Evolutionary conservation across 1,284 basidiomycete species (phyloP).

Genomic region (Irpex lacteus): DNA sequence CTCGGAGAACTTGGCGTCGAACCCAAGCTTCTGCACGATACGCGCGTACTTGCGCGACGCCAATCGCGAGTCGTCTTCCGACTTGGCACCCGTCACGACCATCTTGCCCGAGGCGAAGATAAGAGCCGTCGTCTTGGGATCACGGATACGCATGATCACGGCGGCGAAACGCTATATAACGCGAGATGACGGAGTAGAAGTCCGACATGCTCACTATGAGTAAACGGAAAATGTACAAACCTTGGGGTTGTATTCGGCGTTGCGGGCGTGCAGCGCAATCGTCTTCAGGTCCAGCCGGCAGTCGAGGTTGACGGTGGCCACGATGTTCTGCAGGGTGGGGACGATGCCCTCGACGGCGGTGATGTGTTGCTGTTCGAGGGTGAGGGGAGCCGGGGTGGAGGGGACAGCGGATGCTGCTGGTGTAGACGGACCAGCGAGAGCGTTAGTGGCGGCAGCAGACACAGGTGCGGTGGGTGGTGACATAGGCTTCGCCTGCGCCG

Average conservation of each 20-base stretch:
- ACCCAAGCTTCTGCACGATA: conserved; percentile 99
- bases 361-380: conserved; percentile 87
- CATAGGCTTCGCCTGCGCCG: conserved; percentile 19
- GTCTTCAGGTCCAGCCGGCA: conserved; percentile 98
- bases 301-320: conserved; percentile 98
- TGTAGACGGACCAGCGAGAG: conserved; percentile 49
- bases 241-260: conserved; percentile 99
- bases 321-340: conserved; percentile 96
- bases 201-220: conserved; percentile 57
- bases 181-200: conserved; percentile 49
- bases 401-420: conserved; percentile 46
- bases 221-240: conserved; percentile 61
- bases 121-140: conserved; percentile 98
- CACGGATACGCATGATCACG: conserved; percentile 99
- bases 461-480: conserved; percentile 24
- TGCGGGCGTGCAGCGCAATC: conserved; percentile 95
- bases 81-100: conserved; percentile 99
- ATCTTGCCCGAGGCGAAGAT: conserved; percentile 99
- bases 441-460: conserved; percentile 21
- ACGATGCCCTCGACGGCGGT: conserved; percentile 94
- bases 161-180: conserved; percentile 93
- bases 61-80: conserved; percentile 95
- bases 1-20: conserved; percentile 99
- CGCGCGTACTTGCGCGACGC: conserved; percentile 99
- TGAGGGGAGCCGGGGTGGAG: conserved; percentile 67